Percentiles rank a stretch among this genome's conserved stretches.
Evolutionary conservation across 2,329 filamentous ascomycete species (phyloP).

Genomic region (Colletotrichum aenigma): DNA sequence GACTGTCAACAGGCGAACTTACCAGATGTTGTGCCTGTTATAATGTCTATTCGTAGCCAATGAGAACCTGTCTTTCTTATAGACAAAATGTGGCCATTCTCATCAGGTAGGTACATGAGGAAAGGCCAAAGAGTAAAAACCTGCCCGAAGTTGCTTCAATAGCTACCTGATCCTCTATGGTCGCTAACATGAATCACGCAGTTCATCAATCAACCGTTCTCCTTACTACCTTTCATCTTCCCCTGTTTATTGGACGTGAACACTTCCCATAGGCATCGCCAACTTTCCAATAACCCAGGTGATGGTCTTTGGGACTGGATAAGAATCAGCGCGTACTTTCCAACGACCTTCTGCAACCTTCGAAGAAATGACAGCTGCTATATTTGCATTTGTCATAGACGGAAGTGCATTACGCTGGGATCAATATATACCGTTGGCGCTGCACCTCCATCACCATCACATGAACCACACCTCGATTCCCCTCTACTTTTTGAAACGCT

Average conservation of each 20-base stretch:
- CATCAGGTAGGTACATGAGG: too few species aligned
- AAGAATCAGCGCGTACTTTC: accelerated
- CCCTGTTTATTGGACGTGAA: background rate
- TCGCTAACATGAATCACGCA: background rate
- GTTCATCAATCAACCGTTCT: too few species aligned
- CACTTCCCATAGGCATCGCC: background rate
- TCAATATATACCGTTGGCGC: background rate
- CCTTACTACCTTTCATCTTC: background rate
- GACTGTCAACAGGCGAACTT: background rate
- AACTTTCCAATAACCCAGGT: accelerated
- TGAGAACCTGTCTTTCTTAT: too few species aligned
- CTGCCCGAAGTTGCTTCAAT: accelerated
- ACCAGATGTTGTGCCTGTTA: background rate
- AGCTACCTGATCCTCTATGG: accelerated
- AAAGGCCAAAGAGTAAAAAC: accelerated
- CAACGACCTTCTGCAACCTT: too few species aligned
- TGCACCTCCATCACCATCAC: background rate
- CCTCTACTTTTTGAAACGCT: background rate
- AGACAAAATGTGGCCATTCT: too few species aligned
- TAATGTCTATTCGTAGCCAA: too few species aligned
- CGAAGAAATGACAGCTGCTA: too few species aligned
- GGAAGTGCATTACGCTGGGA: background rate
- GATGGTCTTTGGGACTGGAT: background rate
- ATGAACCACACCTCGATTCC: background rate
- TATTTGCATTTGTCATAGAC: background rate